A percentile compares a stretch with the other conserved stretches of the same genome.
phyloP scores from a whole-genome alignment of 495 filamentous ascomycete species.

The Oleoguttula mirabilis region DNA sequence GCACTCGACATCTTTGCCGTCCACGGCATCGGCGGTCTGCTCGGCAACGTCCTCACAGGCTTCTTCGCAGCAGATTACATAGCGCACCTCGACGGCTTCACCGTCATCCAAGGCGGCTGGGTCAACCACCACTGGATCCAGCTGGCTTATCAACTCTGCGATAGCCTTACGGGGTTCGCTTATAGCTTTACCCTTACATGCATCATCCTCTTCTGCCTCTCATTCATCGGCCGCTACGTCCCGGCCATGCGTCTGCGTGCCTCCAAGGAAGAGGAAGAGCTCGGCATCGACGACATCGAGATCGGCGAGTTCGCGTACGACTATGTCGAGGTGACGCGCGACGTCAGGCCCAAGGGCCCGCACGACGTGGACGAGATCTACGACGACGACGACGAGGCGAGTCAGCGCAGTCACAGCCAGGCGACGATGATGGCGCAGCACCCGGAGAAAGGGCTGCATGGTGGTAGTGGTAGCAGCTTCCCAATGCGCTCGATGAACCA shows the following conservation, averaged over 20 bases:
- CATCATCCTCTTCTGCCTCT: slow-evolving; percentile 50
- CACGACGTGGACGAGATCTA: slow-evolving; percentile 4
- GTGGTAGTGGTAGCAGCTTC: neutral
- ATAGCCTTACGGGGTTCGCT: slow-evolving; percentile 66
- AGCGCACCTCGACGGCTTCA: slow-evolving; percentile 69
- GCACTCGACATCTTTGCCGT: slow-evolving; percentile 42
- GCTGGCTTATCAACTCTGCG: slow-evolving; percentile 76
- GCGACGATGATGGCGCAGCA: slow-evolving; percentile 5
- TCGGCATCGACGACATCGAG: slow-evolving; percentile 89
- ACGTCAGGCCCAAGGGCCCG: slow-evolving; percentile 38
- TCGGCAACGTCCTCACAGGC: slow-evolving; percentile 80
- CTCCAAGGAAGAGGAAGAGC: slow-evolving; percentile 71
- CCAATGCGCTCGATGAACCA: slow-evolving; percentile 2
- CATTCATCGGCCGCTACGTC: slow-evolving; percentile 71
- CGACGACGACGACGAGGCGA: slow-evolving; percentile 1
- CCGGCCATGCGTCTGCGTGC: slow-evolving; percentile 74
- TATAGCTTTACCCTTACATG: slow-evolving; percentile 84
- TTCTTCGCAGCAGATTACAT: slow-evolving; percentile 92
- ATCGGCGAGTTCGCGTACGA: slow-evolving; percentile 99
- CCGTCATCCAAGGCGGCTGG: slow-evolving; percentile 71
- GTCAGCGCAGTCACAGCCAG: slow-evolving; percentile 11
- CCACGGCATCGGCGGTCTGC: slow-evolving; percentile 74
- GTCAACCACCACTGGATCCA: slow-evolving; percentile 85
- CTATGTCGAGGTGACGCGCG: slow-evolving; percentile 84
- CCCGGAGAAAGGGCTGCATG: neutral